Conservation (phyloP, 2,329 filamentous ascomycete species). For the Xylariaceae sp. region DNA sequence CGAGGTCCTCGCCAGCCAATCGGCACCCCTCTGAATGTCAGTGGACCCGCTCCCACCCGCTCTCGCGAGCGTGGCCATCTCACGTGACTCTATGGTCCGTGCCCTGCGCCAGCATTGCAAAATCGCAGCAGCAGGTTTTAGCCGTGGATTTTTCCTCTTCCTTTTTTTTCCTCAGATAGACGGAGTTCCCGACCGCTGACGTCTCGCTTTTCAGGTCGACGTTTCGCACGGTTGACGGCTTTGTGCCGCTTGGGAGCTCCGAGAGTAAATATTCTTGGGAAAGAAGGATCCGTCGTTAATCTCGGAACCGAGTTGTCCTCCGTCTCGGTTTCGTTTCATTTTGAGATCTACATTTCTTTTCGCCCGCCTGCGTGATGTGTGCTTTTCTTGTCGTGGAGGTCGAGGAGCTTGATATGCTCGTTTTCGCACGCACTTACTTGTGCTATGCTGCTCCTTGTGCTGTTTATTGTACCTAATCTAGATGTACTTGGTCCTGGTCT, state of each 20-base stretch:
- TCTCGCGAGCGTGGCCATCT: neutral
- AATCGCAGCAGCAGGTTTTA: neutral
- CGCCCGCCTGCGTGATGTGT: neutral
- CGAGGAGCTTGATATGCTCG: no score
- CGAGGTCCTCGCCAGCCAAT: slow-evolving; percentile 23
- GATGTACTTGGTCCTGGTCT: no score
- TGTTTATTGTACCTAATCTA: no score
- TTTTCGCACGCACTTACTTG: no score
- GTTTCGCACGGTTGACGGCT: slow-evolving; percentile 25
- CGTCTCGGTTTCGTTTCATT: slow-evolving; percentile 37
- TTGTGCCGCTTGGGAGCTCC: slow-evolving; percentile 27
- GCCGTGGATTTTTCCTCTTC: slow-evolving; percentile 17
- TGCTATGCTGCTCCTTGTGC: no score
- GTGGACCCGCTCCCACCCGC: neutral
- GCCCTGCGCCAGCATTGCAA: slow-evolving; percentile 14
- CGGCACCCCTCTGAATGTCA: slow-evolving; percentile 20
- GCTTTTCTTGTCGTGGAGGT: no score
- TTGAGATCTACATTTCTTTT: slow-evolving; percentile 34
- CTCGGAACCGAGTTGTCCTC: slow-evolving; percentile 32
- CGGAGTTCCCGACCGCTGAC: slow-evolving; percentile 41
- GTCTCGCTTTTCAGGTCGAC: slow-evolving; percentile 15
- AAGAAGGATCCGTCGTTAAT: slow-evolving; percentile 39
- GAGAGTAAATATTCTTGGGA: slow-evolving; percentile 35
- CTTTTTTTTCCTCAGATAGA: slow-evolving; percentile 49
- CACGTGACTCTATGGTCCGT: slow-evolving; percentile 23